Evolutionary conservation across 371 early-diverging fungal genomes (phyloP).

Genomic region (Circinella minor): DNA sequence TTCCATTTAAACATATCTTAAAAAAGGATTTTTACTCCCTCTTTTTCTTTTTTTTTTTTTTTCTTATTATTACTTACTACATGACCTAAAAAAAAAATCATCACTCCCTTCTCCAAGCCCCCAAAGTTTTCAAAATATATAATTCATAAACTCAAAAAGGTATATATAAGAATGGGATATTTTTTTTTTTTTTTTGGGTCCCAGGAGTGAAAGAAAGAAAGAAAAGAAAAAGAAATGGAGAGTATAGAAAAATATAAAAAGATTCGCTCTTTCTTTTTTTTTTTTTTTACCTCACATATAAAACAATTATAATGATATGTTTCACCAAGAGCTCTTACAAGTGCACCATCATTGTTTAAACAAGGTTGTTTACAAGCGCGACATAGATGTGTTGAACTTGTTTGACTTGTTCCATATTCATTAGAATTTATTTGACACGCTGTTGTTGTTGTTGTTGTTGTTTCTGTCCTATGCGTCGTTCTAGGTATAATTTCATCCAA

Average conservation of each 20-base stretch:
- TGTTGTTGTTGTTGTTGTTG: background rate
- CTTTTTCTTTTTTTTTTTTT: conserved; percentile 4
- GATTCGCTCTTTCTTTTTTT: too few species aligned
- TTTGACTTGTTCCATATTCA: background rate
- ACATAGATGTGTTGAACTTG: background rate
- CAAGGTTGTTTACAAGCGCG: conserved; percentile 15
- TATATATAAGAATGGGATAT: too few species aligned
- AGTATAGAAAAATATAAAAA: background rate
- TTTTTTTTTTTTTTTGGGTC: too few species aligned
- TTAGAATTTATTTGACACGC: background rate
- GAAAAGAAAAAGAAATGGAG: background rate
- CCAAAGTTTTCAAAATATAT: too few species aligned
- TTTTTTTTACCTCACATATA: conserved; percentile 26
- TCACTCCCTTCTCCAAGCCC: too few species aligned
- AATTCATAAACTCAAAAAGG: too few species aligned
- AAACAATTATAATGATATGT: conserved; percentile 22
- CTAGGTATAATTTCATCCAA: too few species aligned
- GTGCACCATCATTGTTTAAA: conserved; percentile 3
- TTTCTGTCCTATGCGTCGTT: background rate
- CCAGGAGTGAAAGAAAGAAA: background rate
- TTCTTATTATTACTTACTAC: background rate
- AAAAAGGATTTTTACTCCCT: background rate
- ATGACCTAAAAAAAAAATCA: too few species aligned
- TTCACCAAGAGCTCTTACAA: conserved; percentile 15
- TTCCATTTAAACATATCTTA: too few species aligned